Percentiles rank a stretch among this genome's conserved stretches.
phyloP scores from a whole-genome alignment of 805 yeast genomes.

The Ogataea methylovora region DNA sequence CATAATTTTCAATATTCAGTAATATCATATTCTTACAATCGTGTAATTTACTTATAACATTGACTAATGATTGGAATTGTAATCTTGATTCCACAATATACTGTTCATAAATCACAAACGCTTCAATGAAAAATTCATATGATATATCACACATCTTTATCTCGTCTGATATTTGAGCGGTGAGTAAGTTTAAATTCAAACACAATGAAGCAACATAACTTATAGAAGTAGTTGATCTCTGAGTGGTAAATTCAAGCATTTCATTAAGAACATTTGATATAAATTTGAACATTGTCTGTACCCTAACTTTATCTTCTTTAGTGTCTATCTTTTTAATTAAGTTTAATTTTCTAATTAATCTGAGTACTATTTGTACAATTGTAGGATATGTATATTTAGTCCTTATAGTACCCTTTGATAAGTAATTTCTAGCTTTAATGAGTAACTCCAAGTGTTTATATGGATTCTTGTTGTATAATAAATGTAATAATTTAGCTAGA shows the following conservation, averaged over 20 bases:
- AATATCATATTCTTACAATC: conserved; percentile 32
- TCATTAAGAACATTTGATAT: conserved; percentile 65
- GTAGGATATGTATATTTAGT: conserved; percentile 71
- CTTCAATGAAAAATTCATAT: conserved; percentile 84
- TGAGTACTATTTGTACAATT: conserved; percentile 53
- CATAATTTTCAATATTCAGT: conserved; percentile 55
- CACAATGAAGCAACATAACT: conserved; percentile 24
- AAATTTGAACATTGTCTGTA: conserved; percentile 53
- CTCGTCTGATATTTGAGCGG: conserved; percentile 78
- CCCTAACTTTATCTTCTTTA: conserved; percentile 13
- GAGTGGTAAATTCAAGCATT: conserved; percentile 34
- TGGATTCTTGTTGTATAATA: conserved; percentile 45
- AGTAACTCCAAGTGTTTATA: conserved; percentile 38
- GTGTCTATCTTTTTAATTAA: conserved; percentile 18
- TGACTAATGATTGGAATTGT: conserved; percentile 41
- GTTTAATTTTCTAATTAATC: conserved; percentile 44
- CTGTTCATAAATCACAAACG: conserved; percentile 78
- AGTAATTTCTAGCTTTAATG: conserved; percentile 35
- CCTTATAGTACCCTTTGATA: conserved; percentile 48
- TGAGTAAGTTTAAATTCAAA: conserved; percentile 48
- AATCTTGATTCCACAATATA: conserved; percentile 38
- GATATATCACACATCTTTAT: conserved; percentile 61
- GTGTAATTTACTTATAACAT: conserved; percentile 38
- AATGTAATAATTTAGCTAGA: conserved; percentile 63
- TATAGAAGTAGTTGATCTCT: conserved; percentile 17